Percentiles rank a stretch among this genome's conserved stretches.
Evolutionary conservation across 1,284 basidiomycete species (phyloP).

Genomic region (Ganoderma sinense): DNA sequence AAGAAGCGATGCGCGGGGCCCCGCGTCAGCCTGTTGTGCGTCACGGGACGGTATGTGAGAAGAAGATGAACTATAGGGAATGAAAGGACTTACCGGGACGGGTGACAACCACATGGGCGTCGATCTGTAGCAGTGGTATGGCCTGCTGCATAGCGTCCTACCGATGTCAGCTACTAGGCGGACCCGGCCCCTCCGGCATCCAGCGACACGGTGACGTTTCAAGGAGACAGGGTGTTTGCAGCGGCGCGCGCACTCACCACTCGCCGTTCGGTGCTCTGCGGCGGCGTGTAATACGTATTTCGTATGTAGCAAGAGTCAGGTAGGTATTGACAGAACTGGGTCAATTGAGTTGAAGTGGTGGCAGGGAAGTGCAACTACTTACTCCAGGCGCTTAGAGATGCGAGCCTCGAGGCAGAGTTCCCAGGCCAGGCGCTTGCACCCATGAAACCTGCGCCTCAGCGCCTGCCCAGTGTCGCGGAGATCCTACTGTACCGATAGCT

Average conservation of each 20-base stretch:
- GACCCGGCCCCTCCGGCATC: neutral
- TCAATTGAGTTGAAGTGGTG: neutral
- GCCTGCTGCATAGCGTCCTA: neutral
- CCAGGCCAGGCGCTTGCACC: neutral
- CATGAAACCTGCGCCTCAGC: neutral
- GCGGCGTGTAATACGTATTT: neutral
- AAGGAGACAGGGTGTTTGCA: neutral
- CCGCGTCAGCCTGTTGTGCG: conserved; percentile 6
- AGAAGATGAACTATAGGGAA: neutral
- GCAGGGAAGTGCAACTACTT: neutral
- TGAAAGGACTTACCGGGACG: conserved; percentile 1
- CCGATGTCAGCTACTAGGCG: neutral
- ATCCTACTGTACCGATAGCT: neutral
- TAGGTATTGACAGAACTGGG: no score
- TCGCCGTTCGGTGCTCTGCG: neutral
- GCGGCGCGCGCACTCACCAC: no score
- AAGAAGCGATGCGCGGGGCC: conserved; percentile 17
- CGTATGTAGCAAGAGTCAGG: neutral
- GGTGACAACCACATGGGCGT: conserved; percentile 9
- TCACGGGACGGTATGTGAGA: neutral
- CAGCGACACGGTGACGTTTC: neutral
- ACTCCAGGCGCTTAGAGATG: neutral
- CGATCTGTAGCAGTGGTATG: neutral
- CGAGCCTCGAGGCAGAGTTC: conserved; percentile 1
- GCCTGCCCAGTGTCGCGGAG: no score